Percentiles rank a stretch among this genome's conserved stretches.
Evolutionary conservation across 2,329 filamentous ascomycete genomes (phyloP).

Genomic region (Apiospora arundinis): DNA sequence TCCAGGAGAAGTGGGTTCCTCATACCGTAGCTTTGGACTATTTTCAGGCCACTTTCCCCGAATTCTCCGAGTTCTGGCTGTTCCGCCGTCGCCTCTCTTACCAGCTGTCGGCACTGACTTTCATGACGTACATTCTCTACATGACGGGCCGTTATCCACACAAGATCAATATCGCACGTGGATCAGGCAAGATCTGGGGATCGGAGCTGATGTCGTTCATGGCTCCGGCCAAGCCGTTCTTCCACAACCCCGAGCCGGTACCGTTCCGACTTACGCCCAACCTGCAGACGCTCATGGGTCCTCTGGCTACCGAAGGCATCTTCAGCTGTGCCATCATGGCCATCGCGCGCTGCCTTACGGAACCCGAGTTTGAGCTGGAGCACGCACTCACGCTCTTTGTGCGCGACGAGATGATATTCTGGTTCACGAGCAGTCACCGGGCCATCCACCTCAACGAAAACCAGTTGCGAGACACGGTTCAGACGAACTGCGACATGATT

Average conservation of each 20-base stretch:
- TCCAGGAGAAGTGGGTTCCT: conserved; percentile 93
- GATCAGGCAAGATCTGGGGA: conserved; percentile 93
- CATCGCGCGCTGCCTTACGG: conserved; percentile 90
- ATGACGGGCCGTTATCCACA: conserved; percentile 96
- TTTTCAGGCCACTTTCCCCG: conserved; percentile 86
- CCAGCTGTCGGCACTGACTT: conserved; percentile 91
- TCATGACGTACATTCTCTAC: conserved; percentile 98
- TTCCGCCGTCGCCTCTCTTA: conserved; percentile 98
- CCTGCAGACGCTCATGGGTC: conserved; percentile 94
- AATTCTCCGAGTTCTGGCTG: conserved; percentile 95
- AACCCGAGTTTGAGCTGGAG: conserved; percentile 89
- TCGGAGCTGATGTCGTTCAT: conserved; percentile 92
- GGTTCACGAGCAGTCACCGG: conserved; percentile 84
- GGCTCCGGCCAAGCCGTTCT: conserved; percentile 82
- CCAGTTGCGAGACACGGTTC: conserved; percentile 79
- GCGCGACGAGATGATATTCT: conserved; percentile 96
- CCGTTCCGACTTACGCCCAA: conserved; percentile 98
- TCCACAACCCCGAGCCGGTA: conserved; percentile 94
- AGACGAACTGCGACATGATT: conserved; percentile 87
- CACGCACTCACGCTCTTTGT: conserved; percentile 95
- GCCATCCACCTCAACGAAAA: conserved; percentile 64
- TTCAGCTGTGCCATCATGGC: conserved; percentile 96
- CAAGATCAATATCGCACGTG: conserved; percentile 90
- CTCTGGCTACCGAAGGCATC: conserved; percentile 93
- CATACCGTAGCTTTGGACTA: conserved; percentile 83